Conservation (phyloP, 805 yeast species). For the Saturnispora mendoncae region DNA sequence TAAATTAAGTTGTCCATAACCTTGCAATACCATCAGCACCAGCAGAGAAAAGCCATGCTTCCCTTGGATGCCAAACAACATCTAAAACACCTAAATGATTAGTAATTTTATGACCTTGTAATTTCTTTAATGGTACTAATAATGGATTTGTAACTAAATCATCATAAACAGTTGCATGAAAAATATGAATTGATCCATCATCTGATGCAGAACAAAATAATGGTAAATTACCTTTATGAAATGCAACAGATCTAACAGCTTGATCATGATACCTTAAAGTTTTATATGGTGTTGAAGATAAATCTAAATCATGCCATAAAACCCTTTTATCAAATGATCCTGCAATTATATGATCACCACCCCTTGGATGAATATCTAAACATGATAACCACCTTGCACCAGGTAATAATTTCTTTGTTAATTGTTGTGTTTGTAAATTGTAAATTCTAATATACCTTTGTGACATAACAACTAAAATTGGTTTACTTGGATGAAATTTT, state of each 20-base stretch:
- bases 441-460: constrained; percentile 89
- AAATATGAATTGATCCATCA: constrained; percentile 86
- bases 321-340: constrained; percentile 92
- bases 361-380: constrained; percentile 87
- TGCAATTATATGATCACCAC: constrained; percentile 87
- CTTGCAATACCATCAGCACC: constrained; percentile 97
- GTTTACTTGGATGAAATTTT: constrained; percentile 92
- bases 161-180: constrained; percentile 95
- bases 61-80: constrained; percentile 92
- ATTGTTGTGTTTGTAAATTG: constrained; percentile 77
- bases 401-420: constrained; percentile 79
- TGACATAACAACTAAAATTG: constrained; percentile 87
- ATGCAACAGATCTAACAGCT: constrained; percentile 83
- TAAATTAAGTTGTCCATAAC: constrained; percentile 89
- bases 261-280: constrained; percentile 89
- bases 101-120: constrained; percentile 78
- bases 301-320: constrained; percentile 94
- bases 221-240: constrained; percentile 81
- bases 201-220: constrained; percentile 92
- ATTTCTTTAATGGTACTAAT: constrained; percentile 89
- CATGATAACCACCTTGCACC: constrained; percentile 93
- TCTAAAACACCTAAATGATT: constrained; percentile 81
- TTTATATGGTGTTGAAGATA: constrained; percentile 84
- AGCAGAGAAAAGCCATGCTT: constrained; percentile 95
- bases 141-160: constrained; percentile 92